These are phyloP conservation scores for Elaeagnus macrophylla DNA, from an alignment of 306 rosid species.

Conservation along the genomic window DNA sequence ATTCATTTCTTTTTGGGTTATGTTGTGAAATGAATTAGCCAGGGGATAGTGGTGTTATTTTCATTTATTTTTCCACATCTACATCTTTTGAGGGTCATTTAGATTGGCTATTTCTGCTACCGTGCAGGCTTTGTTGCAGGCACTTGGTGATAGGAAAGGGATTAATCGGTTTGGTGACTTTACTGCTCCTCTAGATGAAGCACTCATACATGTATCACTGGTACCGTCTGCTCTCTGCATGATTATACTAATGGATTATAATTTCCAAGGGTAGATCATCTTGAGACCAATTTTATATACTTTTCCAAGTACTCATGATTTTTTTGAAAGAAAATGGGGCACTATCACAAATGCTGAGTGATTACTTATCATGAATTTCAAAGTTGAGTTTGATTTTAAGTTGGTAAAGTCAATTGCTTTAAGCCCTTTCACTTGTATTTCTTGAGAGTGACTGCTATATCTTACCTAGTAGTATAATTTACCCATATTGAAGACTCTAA, in stretches of 20 bases:
- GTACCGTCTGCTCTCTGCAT: conserved; percentile 30
- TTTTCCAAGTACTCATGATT: too few relatives aligned
- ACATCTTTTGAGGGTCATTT: background rate
- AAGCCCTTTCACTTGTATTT: too few relatives aligned
- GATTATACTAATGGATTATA: background rate
- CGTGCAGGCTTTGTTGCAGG: conserved; percentile 73
- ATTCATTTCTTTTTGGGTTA: conserved; percentile 7
- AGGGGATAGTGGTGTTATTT: background rate
- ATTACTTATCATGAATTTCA: background rate
- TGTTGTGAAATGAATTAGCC: background rate
- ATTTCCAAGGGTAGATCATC: background rate
- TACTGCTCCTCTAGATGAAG: conserved; percentile 96
- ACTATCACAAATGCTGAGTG: background rate
- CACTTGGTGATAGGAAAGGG: conserved; percentile 94
- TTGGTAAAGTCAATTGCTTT: too few relatives aligned
- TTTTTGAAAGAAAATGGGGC: background rate
- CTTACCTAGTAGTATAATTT: too few relatives aligned
- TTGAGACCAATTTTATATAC: too few relatives aligned
- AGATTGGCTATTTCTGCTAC: conserved; percentile 8
- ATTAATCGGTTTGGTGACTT: conserved; percentile 91
- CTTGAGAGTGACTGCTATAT: too few relatives aligned
- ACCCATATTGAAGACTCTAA: too few relatives aligned
- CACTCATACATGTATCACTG: conserved; percentile 77
- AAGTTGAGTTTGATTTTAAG: background rate
- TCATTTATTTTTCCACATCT: conserved; percentile 3